Evolutionary conservation across 2,329 filamentous ascomycete genomes (phyloP).

Genomic region (Xylariales sp.): DNA sequence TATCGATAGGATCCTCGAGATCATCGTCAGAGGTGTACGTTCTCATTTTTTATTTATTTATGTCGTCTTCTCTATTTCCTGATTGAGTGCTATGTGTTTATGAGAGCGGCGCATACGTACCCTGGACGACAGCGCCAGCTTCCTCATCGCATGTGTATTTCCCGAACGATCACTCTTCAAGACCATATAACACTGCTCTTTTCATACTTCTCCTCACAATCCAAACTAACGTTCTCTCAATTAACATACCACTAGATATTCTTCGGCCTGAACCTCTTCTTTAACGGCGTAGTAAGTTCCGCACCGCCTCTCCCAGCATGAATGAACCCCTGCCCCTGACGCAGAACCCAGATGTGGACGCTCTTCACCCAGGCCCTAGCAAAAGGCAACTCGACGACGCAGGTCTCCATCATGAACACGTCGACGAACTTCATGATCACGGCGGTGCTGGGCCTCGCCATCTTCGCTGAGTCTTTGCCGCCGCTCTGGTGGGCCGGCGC

Average conservation of each 20-base stretch:
- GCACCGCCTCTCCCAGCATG: constrained; percentile 26
- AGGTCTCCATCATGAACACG: constrained; percentile 85
- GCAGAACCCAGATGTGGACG: constrained; percentile 74
- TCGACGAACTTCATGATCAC: constrained; percentile 85
- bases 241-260: constrained; percentile 64
- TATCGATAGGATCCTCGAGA: constrained; percentile 58
- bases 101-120: not conserved
- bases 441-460: constrained; percentile 74
- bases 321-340: not conserved
- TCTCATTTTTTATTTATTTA: not conserved
- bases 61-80: not conserved
- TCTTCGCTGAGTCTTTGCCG: constrained; percentile 79
- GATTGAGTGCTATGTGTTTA: constrained; percentile 2
- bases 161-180: too few relatives aligned
- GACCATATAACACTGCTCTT: too few relatives aligned
- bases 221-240: not conserved
- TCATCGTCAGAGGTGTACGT: constrained; percentile 62
- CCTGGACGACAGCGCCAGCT: not conserved
- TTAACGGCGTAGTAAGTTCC: constrained; percentile 69
- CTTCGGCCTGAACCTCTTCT: constrained; percentile 78
- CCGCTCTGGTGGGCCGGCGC: constrained; percentile 83
- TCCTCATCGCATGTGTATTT: too few relatives aligned
- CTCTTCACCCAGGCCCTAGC: constrained; percentile 84
- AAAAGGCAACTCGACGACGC: constrained; percentile 78
- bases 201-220: not conserved